Conservation (phyloP, 2,329 filamentous ascomycete species). For the Thermochaetoides dissita region DNA sequence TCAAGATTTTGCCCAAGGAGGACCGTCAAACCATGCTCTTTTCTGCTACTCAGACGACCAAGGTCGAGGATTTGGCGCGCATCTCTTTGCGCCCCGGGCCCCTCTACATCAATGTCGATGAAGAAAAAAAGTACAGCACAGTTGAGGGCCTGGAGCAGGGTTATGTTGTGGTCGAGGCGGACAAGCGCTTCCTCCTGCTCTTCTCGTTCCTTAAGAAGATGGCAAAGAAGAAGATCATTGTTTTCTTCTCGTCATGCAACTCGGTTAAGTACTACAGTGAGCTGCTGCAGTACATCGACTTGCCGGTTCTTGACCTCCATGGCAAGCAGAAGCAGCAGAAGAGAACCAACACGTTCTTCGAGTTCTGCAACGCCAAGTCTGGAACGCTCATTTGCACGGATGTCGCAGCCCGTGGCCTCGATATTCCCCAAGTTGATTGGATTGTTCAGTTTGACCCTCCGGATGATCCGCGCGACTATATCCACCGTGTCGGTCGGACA, state of each 20-base stretch:
- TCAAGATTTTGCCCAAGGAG: conserved; percentile 81
- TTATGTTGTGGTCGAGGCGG: conserved; percentile 84
- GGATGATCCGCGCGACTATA: conserved; percentile 81
- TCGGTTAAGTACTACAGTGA: conserved; percentile 94
- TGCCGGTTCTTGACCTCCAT: conserved; percentile 55
- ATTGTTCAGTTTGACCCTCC: conserved; percentile 93
- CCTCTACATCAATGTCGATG: conserved; percentile 92
- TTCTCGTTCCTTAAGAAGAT: conserved; percentile 91
- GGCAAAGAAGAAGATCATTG: conserved; percentile 91
- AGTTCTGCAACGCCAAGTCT: conserved; percentile 64
- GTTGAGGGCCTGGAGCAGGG: conserved; percentile 92
- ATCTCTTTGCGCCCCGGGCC: conserved; percentile 86
- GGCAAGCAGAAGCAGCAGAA: conserved; percentile 98
- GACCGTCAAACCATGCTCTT: conserved; percentile 95
- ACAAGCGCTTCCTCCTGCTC: conserved; percentile 83
- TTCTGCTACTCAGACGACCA: conserved; percentile 94
- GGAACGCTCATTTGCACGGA: conserved; percentile 93
- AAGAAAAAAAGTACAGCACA: conserved; percentile 77
- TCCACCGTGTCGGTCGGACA: conserved; percentile 90
- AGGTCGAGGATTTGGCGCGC: conserved; percentile 89
- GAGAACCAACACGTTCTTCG: conserved; percentile 97
- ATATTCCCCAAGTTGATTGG: conserved; percentile 92
- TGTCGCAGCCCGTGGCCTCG: conserved; percentile 84
- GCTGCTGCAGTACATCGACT: conserved; percentile 92
- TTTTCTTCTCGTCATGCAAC: conserved; percentile 86